A percentile compares a stretch with the other conserved stretches of the same genome.
Conservation (phyloP, 1,284 basidiomycete genomes). For the Ganoderma meredithae region DNA sequence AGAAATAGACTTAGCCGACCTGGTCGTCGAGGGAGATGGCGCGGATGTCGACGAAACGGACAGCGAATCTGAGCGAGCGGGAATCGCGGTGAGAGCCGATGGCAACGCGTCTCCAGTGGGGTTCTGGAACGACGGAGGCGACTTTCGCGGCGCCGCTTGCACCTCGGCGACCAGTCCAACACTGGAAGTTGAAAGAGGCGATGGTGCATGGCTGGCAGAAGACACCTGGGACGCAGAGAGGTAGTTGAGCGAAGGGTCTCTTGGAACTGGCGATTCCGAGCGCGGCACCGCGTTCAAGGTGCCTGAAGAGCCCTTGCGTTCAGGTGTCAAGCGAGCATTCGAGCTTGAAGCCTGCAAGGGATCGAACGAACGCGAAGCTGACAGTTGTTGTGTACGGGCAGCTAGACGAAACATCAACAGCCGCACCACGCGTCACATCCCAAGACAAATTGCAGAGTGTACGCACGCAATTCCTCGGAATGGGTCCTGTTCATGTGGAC, state of each 20-base stretch:
- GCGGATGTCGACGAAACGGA: constrained; percentile 20
- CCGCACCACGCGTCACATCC: neutral
- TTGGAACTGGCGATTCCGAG: constrained; percentile 25
- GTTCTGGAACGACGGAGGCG: constrained; percentile 23
- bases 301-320: constrained; percentile 28
- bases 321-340: constrained; percentile 24
- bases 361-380: constrained; percentile 30
- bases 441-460: constrained; percentile 15
- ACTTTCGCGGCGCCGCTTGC: constrained; percentile 24
- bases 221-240: constrained; percentile 32
- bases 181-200: constrained; percentile 31
- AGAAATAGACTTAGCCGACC: constrained; percentile 13
- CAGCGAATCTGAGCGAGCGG: constrained; percentile 27
- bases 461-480: constrained; percentile 65
- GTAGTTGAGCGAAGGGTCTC: constrained; percentile 12
- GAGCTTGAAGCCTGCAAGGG: constrained; percentile 24
- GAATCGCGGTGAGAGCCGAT: constrained; percentile 20
- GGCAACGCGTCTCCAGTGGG: constrained; percentile 26
- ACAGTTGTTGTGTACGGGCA: constrained; percentile 24
- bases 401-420: constrained; percentile 21
- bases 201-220: constrained; percentile 30
- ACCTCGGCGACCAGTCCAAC: constrained; percentile 8
- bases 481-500: constrained; percentile 47
- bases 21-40: constrained; percentile 26
- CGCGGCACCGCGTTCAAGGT: constrained; percentile 18